Percentiles rank a stretch among this genome's conserved stretches.
Conservation (phyloP, 495 filamentous ascomycete genomes). For the Tuber aestivum region DNA sequence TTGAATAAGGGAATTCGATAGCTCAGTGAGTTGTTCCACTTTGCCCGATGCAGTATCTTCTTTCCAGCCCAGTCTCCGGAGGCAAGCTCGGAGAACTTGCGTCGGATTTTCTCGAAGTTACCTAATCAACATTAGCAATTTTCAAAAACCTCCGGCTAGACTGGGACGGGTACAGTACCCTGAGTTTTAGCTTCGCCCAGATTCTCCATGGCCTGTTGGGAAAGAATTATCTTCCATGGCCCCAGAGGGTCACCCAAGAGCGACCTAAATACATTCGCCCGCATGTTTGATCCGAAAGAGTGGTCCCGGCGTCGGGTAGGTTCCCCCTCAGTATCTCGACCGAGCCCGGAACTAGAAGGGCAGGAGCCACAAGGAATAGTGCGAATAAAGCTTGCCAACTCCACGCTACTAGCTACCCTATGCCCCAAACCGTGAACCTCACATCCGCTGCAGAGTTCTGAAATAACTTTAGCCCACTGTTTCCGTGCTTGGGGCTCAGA, state of each 20-base stretch:
- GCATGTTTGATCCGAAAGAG: background rate
- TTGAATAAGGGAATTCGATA: constrained; percentile 19
- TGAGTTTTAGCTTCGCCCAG: constrained; percentile 10
- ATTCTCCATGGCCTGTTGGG: constrained; percentile 41
- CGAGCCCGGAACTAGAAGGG: background rate
- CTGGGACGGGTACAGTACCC: constrained; percentile 12
- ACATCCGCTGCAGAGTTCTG: background rate
- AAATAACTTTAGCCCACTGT: background rate
- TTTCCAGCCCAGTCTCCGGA: no score
- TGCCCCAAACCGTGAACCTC: background rate
- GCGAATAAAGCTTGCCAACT: background rate
- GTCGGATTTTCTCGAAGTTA: constrained; percentile 3
- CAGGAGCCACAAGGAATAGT: background rate
- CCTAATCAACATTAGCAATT: background rate
- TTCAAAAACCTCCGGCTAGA: background rate
- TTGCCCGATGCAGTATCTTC: no score
- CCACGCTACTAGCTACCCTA: background rate
- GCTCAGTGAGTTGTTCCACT: no score
- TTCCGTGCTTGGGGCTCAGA: background rate
- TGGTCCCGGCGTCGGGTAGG: background rate
- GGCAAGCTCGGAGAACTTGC: background rate
- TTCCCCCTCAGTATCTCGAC: background rate
- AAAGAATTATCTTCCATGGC: constrained; percentile 46
- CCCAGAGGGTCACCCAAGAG: constrained; percentile 43
- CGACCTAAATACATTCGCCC: constrained; percentile 4